Evolutionary conservation across 345 rosid species (phyloP).

Genomic region (Camelina laxa): DNA sequence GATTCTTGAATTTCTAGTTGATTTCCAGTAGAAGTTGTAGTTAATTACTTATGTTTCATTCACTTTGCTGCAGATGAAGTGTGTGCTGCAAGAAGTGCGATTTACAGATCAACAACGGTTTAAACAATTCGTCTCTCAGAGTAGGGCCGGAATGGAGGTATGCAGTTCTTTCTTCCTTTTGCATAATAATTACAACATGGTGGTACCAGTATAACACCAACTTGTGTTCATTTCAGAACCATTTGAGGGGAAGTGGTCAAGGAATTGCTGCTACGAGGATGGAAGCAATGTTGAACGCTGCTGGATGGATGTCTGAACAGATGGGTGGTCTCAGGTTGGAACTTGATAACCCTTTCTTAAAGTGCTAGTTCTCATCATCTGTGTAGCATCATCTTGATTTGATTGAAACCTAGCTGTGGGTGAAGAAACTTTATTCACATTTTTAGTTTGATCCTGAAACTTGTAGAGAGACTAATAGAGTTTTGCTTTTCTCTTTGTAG

Average conservation of each 20-base stretch:
- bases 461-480: conserved; percentile 17
- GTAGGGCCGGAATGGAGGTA: conserved; percentile 98
- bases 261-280: conserved; percentile 86
- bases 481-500: conserved; percentile 45
- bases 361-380: not conserved
- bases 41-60: not conserved
- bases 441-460: not conserved
- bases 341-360: conserved; percentile 6
- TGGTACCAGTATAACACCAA: conserved; percentile 22
- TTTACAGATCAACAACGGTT: conserved; percentile 95
- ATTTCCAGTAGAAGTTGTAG: not conserved
- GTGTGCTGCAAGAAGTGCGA: conserved; percentile 86
- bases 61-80: conserved; percentile 58
- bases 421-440: not conserved
- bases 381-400: not conserved
- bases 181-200: not conserved
- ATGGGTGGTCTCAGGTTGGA: conserved; percentile 94
- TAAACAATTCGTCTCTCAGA: conserved; percentile 93
- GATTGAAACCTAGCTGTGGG: conserved; percentile 11
- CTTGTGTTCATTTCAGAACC: conserved; percentile 56
- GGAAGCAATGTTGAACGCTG: conserved; percentile 85
- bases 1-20: not conserved
- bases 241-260: conserved; percentile 87
- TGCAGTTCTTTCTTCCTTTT: conserved; percentile 4
- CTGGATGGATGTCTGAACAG: conserved; percentile 98